Evolutionary conservation across 768 basidiomycete species (phyloP), one percentile per base, ranked within the genome.

Genomic region (Rhizopogon vulgaris): DNA sequence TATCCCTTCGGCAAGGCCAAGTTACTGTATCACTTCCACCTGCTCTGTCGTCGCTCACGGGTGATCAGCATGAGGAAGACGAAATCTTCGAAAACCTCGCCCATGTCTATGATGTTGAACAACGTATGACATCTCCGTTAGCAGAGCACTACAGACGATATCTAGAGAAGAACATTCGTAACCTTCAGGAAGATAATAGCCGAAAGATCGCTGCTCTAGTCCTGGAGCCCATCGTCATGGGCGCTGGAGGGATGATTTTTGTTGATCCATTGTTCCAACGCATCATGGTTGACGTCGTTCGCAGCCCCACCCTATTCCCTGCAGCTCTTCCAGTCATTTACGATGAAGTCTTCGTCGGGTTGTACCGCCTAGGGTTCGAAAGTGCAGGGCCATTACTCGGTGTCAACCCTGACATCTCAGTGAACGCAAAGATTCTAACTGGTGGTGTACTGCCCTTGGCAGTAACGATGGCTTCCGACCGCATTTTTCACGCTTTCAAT

Each of bases 261-360:
- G 91, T 97, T 24, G 95, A 98, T 64, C 95, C 95, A 8, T 82
- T 98, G 39, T 97, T 95, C 77, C 95, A 98, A 65, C 80, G 90
- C 25, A 73, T 93, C 28, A 67, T 98, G 57, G 72, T 97, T 38
- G 92, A 96, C 59, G 78, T 82, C 3, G 88, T 90, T 5, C 84
- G 95, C 52, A 68, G 75, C 24, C 60, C 63, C 30, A 65, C 65
- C 11, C 58, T 72, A 11, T 66, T 70, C 12, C 48, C 64, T 5
- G 56, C 66, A 6, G 87, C 88, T 3, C 73, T 97, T 12, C 93
- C 95, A 0, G 86, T 98, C 57, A 83, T 98, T 52, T 97, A 89
- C 61, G 95, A 98, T 65, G 95, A 97, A 67, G 95, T 98, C 9
- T 98, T 97, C 63, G 82, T 87, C 22, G 95, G 95, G 0, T 74